Conservation (phyloP, 331 rosid species). For the Saraca asoca region DNA sequence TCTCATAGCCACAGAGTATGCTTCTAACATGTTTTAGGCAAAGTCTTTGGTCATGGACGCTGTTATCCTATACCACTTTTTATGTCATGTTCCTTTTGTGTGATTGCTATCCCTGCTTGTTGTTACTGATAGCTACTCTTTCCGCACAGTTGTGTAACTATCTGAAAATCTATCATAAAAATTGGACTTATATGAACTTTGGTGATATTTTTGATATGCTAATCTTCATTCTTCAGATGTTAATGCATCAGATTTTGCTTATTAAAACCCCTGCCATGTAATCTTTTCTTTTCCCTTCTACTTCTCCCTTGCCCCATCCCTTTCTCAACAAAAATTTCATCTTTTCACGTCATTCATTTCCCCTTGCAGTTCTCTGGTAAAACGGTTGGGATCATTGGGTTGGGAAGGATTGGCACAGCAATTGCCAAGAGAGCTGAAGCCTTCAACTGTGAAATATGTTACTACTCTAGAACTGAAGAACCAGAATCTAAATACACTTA, state of each 20-base stretch:
- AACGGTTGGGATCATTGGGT: conserved; percentile 79
- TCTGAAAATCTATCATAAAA: not conserved
- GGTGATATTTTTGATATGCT: not conserved
- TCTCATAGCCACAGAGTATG: no score
- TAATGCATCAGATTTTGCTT: conserved; percentile 4
- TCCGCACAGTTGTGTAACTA: not conserved
- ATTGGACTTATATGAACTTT: not conserved
- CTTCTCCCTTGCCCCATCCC: not conserved
- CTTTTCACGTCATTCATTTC: not conserved
- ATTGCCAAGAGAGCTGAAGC: conserved; percentile 88
- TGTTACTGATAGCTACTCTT: not conserved
- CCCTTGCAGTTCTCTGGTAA: conserved; percentile 72
- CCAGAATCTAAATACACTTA: conserved; percentile 59
- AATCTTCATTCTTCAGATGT: not conserved
- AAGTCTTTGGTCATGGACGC: no score
- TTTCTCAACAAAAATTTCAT: conserved; percentile 23
- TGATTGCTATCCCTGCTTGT: not conserved
- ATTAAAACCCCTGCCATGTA: not conserved
- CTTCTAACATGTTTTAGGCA: no score
- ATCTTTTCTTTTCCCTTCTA: not conserved
- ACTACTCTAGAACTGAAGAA: conserved; percentile 67
- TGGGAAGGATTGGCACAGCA: conserved; percentile 86
- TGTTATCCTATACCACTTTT: no score
- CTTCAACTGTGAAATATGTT: conserved; percentile 66
- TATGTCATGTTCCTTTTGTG: no score